Evolutionary conservation across 2,329 filamentous ascomycete species (phyloP).

Genomic region (Mycocentrospora acerina): DNA sequence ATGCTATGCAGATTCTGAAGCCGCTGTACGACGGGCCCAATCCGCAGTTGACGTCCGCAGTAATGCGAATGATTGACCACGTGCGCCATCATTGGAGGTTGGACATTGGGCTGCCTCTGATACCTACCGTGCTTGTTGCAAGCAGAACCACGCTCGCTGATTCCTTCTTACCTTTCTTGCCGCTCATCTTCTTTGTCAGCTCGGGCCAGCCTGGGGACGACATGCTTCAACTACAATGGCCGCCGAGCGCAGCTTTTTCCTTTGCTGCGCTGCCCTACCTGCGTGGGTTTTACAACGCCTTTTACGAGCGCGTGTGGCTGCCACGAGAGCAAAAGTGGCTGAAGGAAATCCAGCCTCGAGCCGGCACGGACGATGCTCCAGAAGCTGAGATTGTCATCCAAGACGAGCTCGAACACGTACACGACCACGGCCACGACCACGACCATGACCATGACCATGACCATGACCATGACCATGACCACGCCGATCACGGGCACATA

Average conservation of each 20-base stretch:
- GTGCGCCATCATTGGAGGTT: conserved; percentile 51
- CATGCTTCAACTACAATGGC: conserved; percentile 61
- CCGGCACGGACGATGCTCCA: conserved; percentile 33
- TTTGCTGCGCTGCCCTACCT: conserved; percentile 68
- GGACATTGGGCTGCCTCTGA: conserved; percentile 64
- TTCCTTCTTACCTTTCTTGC: conserved; percentile 62
- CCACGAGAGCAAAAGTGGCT: conserved; percentile 62
- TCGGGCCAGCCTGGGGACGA: conserved; percentile 49
- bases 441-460: too few species aligned
- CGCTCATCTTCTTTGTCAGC: conserved; percentile 61
- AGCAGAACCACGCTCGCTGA: conserved; percentile 66
- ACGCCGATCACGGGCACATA: conserved; percentile 49
- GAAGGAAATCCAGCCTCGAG: conserved; percentile 61
- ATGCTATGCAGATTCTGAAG: conserved; percentile 57
- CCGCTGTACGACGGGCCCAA: conserved; percentile 41
- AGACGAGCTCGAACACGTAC: conserved; percentile 8
- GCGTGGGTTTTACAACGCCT: conserved; percentile 62
- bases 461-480: conserved; percentile 43
- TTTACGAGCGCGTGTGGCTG: conserved; percentile 62
- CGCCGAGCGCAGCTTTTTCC: conserved; percentile 65
- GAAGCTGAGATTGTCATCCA: conserved; percentile 16
- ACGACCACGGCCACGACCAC: conserved; percentile 8
- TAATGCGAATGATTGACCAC: conserved; percentile 31
- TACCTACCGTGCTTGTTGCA: conserved; percentile 68
- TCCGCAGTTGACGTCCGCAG: conserved; percentile 31